Evolutionary conservation across 73 alveolate species (phyloP), one percentile per base, ranked within the genome.

Genomic region (Tetrahymena borealis): DNA sequence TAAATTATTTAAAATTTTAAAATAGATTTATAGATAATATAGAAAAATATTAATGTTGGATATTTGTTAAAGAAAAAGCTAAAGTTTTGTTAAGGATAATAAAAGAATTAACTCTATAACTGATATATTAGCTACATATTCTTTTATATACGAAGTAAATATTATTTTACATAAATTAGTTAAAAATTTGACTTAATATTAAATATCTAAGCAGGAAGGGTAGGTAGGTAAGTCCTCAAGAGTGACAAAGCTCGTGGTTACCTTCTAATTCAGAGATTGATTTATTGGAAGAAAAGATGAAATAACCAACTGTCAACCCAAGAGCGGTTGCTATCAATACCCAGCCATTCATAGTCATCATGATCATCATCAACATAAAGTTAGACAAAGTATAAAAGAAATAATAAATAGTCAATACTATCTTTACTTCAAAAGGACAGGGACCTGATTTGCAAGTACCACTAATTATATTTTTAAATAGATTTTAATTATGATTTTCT

Each of bases 281-380:
- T 60, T 60, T 60, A 0, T 60, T 35, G 28, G 28, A 60, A 60
- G 85, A 24, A 60, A 60, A 60, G 20, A 60, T 15, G 85, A 60
- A 60, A 60, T 60, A 60, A n/a, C 85, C 85, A 5, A 60, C 28
- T 18, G 85, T 60, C 28, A 60, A 60, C 11, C 85, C 85, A 4
- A 60, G 28, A 5, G 85, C 85, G n/a, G 85, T 60, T 24, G 85
- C 85, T 1, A 60, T 60, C 31, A 60, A 60, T 24, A 60, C 85
- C 85, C 85, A 60, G 11, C 85, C 85, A 60, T 60, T 60, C 85
- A 60, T 60, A 60, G 85, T 60, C 85, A 60, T 60, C 85, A 60
- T 60, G n/a, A 60, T 60, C 85, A 60, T 60, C 85, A 60, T 60
- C n/a, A 60, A 35, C 85, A 60, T 60, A n/a, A 60, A 60, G 28